phyloP scores from a whole-genome alignment of 768 basidiomycete species.

The Suillus subalutaceus region DNA sequence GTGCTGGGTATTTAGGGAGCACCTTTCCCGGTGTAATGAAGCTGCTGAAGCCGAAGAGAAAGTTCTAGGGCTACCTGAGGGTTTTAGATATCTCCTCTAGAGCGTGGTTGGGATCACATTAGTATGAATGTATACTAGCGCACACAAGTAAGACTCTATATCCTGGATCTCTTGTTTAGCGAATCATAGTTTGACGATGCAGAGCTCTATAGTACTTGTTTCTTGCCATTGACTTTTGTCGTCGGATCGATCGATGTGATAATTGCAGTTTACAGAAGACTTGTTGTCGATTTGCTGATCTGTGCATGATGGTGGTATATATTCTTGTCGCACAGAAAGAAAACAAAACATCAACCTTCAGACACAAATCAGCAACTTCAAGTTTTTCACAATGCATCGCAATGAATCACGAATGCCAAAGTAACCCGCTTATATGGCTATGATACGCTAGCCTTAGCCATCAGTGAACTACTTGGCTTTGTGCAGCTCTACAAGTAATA shows the following conservation, averaged over 20 bases:
- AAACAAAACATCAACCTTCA: too few relatives aligned
- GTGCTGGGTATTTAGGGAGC: constrained; percentile 47
- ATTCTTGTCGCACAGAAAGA: too few relatives aligned
- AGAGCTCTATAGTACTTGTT: neutral
- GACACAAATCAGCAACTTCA: too few relatives aligned
- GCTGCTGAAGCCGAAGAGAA: constrained; percentile 40
- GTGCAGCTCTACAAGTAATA: too few relatives aligned
- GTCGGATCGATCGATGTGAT: neutral
- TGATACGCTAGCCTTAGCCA: too few relatives aligned
- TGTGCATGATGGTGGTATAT: too few relatives aligned
- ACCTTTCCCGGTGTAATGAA: constrained; percentile 45
- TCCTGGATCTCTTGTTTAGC: neutral
- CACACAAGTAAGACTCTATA: neutral
- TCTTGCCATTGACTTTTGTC: too few relatives aligned
- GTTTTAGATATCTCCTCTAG: constrained; percentile 50
- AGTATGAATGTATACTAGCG: neutral
- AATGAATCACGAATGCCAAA: neutral
- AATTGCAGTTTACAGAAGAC: neutral
- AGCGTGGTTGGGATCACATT: neutral
- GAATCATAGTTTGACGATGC: neutral
- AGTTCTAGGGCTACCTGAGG: constrained; percentile 35
- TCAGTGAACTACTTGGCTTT: too few relatives aligned
- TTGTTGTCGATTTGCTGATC: too few relatives aligned
- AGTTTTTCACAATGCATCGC: too few relatives aligned
- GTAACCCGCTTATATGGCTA: too few relatives aligned